Conservation (phyloP, 1,139 yeast genomes). For the Blastobotrys capitulatus region DNA sequence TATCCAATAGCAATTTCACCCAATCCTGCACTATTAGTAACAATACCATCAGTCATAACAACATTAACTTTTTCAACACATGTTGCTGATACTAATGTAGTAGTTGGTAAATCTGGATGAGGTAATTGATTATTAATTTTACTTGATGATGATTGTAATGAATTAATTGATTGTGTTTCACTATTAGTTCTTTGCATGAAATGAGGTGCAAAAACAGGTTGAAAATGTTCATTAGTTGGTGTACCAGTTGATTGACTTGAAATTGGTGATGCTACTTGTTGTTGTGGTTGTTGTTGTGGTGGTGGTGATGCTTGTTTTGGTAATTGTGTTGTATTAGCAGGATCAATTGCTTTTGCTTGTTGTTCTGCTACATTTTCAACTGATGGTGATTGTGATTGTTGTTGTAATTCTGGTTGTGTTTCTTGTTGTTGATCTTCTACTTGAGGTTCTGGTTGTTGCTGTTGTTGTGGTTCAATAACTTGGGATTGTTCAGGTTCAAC, state of each 20-base stretch:
- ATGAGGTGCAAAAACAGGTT: background rate
- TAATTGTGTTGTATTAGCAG: background rate
- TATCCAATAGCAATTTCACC: slow-evolving; percentile 81
- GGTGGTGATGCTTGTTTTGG: background rate
- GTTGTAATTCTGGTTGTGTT: too few relatives aligned
- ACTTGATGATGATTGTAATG: slow-evolving; percentile 18
- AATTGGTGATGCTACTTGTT: background rate
- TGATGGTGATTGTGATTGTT: background rate
- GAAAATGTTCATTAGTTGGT: background rate
- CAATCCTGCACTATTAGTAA: slow-evolving; percentile 53
- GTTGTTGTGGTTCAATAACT: too few relatives aligned
- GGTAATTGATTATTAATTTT: background rate
- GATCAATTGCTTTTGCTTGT: background rate
- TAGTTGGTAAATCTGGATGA: slow-evolving; percentile 43
- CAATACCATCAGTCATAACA: slow-evolving; percentile 58
- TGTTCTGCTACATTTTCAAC: background rate
- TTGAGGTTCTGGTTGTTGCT: too few relatives aligned
- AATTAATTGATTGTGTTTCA: slow-evolving; percentile 22
- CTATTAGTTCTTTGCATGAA: background rate
- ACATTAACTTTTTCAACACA: slow-evolving; percentile 80
- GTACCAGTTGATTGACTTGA: background rate
- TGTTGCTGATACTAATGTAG: slow-evolving; percentile 64
- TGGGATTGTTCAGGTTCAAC: too few relatives aligned
- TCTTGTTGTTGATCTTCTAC: too few relatives aligned
- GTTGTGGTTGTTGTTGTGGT: background rate